phyloP scores from a whole-genome alignment of 495 filamentous ascomycete species.

The Neurospora africana region DNA sequence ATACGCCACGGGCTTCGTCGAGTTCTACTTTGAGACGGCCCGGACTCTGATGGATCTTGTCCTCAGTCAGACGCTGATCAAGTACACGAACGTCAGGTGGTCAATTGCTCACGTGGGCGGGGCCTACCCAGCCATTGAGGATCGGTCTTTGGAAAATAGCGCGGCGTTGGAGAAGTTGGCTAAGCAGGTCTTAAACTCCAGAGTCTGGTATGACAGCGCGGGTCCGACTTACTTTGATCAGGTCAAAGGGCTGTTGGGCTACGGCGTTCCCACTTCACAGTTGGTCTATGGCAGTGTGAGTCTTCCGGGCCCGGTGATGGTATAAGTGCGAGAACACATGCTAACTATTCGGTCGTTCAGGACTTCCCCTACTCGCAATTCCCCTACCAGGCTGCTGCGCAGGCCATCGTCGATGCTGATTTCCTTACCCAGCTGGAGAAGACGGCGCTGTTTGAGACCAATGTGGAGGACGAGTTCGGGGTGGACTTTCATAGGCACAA shows the following conservation, averaged over 20 bases:
- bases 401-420: background rate
- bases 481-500: background rate
- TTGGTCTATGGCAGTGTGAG: slow-evolving; percentile 2
- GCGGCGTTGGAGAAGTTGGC: background rate
- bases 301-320: background rate
- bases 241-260: slow-evolving; percentile 2
- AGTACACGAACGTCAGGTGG: slow-evolving; percentile 2
- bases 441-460: background rate
- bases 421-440: background rate
- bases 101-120: background rate
- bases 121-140: background rate
- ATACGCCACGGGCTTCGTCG: background rate
- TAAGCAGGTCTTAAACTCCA: background rate
- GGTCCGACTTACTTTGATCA: slow-evolving; percentile 3
- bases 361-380: background rate
- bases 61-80: slow-evolving; percentile 1
- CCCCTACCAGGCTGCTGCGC: background rate
- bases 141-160: background rate
- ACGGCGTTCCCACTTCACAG: slow-evolving; percentile 1
- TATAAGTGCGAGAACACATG: background rate
- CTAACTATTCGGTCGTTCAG: background rate
- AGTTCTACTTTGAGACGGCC: slow-evolving; percentile 5
- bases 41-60: slow-evolving; percentile 2
- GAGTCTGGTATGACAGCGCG: slow-evolving; percentile 5
- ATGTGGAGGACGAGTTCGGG: background rate